These are phyloP conservation scores for Tetraselmis striata DNA, from an alignment of 139 green algal species.

Conservation along the genomic window DNA sequence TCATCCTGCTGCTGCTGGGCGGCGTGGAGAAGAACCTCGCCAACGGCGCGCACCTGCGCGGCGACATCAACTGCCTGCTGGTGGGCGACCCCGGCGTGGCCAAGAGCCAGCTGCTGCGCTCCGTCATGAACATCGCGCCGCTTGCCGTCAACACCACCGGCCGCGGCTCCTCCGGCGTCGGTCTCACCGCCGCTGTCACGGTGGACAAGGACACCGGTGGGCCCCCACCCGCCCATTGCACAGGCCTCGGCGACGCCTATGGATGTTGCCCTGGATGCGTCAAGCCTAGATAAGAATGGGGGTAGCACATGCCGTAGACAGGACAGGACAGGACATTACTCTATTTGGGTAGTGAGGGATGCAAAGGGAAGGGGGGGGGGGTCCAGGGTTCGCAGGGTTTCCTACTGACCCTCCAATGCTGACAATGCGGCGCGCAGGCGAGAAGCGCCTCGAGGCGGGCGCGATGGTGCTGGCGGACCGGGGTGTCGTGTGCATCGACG, in stretches of 20 bases:
- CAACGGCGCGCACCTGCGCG: slow-evolving; percentile 77
- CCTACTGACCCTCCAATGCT: neutral
- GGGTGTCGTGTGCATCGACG: slow-evolving; percentile 97
- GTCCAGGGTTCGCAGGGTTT: neutral
- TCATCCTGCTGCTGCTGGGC: slow-evolving; percentile 56
- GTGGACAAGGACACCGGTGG: slow-evolving; percentile 80
- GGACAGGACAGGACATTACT: too few species aligned
- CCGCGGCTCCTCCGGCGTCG: slow-evolving; percentile 90
- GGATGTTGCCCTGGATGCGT: too few species aligned
- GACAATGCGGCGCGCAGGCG: slow-evolving; percentile 46
- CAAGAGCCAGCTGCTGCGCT: slow-evolving; percentile 93
- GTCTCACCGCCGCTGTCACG: slow-evolving; percentile 94
- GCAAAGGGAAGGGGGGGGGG: too few species aligned
- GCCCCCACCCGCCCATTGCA: too few species aligned
- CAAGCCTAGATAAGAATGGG: too few species aligned
- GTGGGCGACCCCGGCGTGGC: slow-evolving; percentile 90
- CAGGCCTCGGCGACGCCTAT: too few species aligned
- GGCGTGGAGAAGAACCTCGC: slow-evolving; percentile 36
- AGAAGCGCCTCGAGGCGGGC: slow-evolving; percentile 91
- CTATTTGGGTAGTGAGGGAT: too few species aligned
- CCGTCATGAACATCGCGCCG: slow-evolving; percentile 88
- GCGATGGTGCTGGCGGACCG: slow-evolving; percentile 98
- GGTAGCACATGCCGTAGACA: too few species aligned
- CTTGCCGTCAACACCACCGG: slow-evolving; percentile 92
- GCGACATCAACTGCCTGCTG: slow-evolving; percentile 95